Percentiles rank a stretch among this genome's conserved stretches.
phyloP scores from a whole-genome alignment of 192 early-diverging fungal genomes.

The Coemansia sp. region DNA sequence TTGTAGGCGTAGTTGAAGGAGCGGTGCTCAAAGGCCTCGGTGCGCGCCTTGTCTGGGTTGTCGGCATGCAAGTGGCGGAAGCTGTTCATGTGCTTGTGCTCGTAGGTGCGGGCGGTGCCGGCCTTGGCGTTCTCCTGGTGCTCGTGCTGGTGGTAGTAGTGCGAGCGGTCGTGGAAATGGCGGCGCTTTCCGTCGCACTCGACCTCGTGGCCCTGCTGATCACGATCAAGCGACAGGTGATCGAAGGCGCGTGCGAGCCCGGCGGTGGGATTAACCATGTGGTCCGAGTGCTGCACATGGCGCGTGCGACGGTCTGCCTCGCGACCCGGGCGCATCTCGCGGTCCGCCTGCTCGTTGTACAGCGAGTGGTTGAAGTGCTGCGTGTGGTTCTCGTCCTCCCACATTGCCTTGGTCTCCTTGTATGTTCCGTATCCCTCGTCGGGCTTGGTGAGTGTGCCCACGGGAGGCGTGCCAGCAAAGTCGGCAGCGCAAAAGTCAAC shows the following conservation, averaged over 20 bases:
- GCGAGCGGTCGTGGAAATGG: slow-evolving; percentile 56
- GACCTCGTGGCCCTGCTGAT: slow-evolving; percentile 56
- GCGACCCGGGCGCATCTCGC: slow-evolving; percentile 40
- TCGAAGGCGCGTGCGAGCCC: slow-evolving; percentile 56
- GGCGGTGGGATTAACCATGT: slow-evolving; percentile 52
- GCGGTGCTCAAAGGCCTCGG: slow-evolving; percentile 57
- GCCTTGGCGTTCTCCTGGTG: slow-evolving; percentile 57
- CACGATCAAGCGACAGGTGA: slow-evolving; percentile 54
- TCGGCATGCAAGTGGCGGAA: slow-evolving; percentile 53
- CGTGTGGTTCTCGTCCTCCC: slow-evolving; percentile 58
- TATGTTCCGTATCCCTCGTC: slow-evolving; percentile 58
- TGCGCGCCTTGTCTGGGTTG: slow-evolving; percentile 55
- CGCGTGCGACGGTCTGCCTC: slow-evolving; percentile 52
- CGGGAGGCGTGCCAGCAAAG: slow-evolving; percentile 45
- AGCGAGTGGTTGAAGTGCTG: slow-evolving; percentile 59
- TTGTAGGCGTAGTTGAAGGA: slow-evolving; percentile 59
- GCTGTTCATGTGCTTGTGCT: slow-evolving; percentile 60
- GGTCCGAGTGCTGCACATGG: slow-evolving; percentile 56
- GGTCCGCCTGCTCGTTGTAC: slow-evolving; percentile 58
- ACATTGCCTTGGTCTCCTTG: slow-evolving; percentile 58
- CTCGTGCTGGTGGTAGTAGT: slow-evolving; percentile 61
- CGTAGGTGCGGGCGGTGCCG: slow-evolving; percentile 54
- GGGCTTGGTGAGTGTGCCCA: slow-evolving; percentile 52
- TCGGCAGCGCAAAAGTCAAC: slow-evolving; percentile 50
- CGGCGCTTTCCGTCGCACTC: slow-evolving; percentile 52